Percentiles rank a stretch among this genome's conserved stretches.
phyloP scores from a whole-genome alignment of 495 filamentous ascomycete species.

The Podospora appendiculata region DNA sequence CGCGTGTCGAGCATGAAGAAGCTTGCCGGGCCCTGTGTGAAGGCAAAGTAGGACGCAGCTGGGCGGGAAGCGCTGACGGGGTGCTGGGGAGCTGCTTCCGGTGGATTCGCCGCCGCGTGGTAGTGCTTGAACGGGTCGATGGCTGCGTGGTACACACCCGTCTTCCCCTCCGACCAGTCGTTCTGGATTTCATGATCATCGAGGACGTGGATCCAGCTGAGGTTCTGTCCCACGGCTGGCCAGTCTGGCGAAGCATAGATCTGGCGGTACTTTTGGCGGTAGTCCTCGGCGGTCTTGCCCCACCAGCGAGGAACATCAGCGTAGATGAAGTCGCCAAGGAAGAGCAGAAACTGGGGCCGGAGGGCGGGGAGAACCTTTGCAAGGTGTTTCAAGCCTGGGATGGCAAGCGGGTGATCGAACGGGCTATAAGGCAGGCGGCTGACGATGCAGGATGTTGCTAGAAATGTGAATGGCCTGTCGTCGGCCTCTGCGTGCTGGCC shows the following conservation, averaged over 20 bases:
- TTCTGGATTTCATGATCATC: constrained; percentile 96
- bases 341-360: constrained; percentile 84
- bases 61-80: constrained; percentile 23
- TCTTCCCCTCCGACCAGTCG: constrained; percentile 74
- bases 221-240: constrained; percentile 54
- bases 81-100: constrained; percentile 40
- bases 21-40: constrained; percentile 78
- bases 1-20: constrained; percentile 96
- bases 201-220: constrained; percentile 93
- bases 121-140: constrained; percentile 85
- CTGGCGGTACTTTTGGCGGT: constrained; percentile 85
- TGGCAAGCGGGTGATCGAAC: constrained; percentile 68
- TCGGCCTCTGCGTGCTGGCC: constrained; percentile 51
- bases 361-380: constrained; percentile 55
- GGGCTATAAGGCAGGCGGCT: constrained; percentile 82
- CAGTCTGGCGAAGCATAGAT: constrained; percentile 91
- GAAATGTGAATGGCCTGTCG: constrained; percentile 67
- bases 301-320: constrained; percentile 81
- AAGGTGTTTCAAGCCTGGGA: constrained; percentile 69
- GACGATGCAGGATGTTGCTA: constrained; percentile 88
- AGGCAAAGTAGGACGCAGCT: constrained; percentile 72
- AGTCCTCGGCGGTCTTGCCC: constrained; percentile 62
- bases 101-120: constrained; percentile 77
- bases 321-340: constrained; percentile 98
- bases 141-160: constrained; percentile 63